Conservation (phyloP, 345 rosid species). For the Moringa oleifera region DNA sequence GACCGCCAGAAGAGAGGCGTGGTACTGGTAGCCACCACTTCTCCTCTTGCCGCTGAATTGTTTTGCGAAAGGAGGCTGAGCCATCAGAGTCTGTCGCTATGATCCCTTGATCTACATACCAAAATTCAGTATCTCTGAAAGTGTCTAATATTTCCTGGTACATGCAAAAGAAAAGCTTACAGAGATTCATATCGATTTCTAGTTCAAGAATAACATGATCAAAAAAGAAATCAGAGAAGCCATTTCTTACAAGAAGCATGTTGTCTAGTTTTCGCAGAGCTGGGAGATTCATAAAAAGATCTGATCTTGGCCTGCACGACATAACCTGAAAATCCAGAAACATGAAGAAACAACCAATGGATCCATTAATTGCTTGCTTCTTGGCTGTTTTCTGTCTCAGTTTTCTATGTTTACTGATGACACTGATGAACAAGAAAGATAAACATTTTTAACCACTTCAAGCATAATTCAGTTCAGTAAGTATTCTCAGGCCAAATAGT, state of each 20-base stretch:
- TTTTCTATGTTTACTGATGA: neutral
- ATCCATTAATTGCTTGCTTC: neutral
- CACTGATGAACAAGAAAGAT: neutral
- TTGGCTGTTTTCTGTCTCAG: no score
- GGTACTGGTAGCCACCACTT: constrained; percentile 99
- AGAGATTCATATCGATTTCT: neutral
- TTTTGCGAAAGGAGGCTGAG: constrained; percentile 72
- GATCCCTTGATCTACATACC: constrained; percentile 97
- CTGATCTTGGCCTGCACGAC: constrained; percentile 90
- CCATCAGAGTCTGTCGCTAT: constrained; percentile 73
- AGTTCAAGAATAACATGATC: neutral
- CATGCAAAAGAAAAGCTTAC: neutral
- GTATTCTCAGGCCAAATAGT: no score
- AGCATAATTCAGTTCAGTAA: no score
- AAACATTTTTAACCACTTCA: no score
- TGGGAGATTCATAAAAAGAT: constrained; percentile 80
- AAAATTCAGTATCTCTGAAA: constrained; percentile 72
- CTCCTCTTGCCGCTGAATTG: constrained; percentile 84
- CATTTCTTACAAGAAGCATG: constrained; percentile 80
- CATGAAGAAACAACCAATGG: neutral
- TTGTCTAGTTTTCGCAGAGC: constrained; percentile 86
- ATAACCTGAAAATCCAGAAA: constrained; percentile 52
- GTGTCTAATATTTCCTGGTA: constrained; percentile 73
- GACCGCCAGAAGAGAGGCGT: constrained; percentile 77
- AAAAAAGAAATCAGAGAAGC: constrained; percentile 4